These are phyloP conservation scores for Thelephora aurantiotincta DNA, from an alignment of 768 basidiomycete genomes.

Conservation along the genomic window DNA sequence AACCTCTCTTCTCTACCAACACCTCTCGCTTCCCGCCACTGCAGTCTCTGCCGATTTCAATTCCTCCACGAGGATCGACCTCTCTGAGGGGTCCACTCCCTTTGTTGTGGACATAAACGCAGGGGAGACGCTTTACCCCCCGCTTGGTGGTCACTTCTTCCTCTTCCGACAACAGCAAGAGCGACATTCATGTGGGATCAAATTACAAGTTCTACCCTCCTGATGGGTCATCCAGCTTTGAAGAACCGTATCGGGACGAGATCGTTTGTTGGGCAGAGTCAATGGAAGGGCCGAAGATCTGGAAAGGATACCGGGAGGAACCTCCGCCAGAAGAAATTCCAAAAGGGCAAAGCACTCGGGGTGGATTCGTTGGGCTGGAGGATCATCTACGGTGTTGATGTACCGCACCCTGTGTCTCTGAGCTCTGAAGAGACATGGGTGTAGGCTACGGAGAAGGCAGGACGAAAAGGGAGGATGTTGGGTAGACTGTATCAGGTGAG, in stretches of 20 bases:
- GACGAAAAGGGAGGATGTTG: no score
- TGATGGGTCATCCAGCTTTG: constrained; percentile 12
- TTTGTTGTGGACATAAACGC: constrained; percentile 16
- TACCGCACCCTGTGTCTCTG: no score
- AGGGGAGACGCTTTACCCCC: constrained; percentile 20
- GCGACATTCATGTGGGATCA: constrained; percentile 17
- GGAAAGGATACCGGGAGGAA: no score
- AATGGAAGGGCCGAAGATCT: neutral
- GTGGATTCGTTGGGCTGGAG: no score
- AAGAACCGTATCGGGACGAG: constrained; percentile 14
- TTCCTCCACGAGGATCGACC: constrained; percentile 6
- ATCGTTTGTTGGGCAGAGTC: constrained; percentile 8
- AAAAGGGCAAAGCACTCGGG: no score
- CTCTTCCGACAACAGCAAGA: constrained; percentile 5
- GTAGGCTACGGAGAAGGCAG: no score
- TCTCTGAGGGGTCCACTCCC: constrained; percentile 11
- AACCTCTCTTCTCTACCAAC: constrained; percentile 13
- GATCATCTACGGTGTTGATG: no score
- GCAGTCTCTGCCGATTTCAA: constrained; percentile 7
- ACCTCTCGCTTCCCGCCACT: constrained; percentile 14
- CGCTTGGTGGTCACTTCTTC: constrained; percentile 18
- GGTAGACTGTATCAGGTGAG: no score
- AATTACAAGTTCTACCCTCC: constrained; percentile 21
- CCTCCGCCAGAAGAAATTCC: no score
- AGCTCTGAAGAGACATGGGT: no score